Conservation (phyloP, 2,329 filamentous ascomycete genomes). For the Fusarium vanettenii region DNA sequence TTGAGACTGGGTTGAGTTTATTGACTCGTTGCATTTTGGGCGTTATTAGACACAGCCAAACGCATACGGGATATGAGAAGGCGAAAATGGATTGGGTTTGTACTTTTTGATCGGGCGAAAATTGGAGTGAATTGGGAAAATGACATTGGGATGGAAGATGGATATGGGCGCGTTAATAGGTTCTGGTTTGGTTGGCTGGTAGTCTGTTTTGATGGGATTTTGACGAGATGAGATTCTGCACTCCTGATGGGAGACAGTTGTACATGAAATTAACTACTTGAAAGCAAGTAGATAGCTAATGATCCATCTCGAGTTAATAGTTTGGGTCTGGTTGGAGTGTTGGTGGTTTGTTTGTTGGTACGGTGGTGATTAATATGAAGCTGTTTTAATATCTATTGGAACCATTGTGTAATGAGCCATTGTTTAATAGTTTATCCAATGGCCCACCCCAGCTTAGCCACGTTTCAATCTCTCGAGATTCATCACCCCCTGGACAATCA, state of each 20-base stretch:
- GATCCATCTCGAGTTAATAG: background rate
- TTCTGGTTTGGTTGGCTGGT: background rate
- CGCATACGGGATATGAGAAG: background rate
- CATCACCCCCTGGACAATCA: constrained; percentile 14
- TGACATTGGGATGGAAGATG: background rate
- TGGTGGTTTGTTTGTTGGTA: background rate
- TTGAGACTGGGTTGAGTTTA: background rate
- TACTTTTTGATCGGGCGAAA: constrained; percentile 18
- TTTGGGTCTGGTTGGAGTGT: background rate
- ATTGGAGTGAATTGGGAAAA: constrained; percentile 17
- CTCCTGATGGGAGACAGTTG: constrained; percentile 15
- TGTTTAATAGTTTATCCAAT: background rate
- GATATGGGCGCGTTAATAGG: constrained; percentile 8
- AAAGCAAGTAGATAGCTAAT: background rate
- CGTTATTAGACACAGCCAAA: constrained; percentile 12
- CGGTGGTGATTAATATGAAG: background rate
- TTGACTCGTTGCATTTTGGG: background rate
- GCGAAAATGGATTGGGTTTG: constrained; percentile 1
- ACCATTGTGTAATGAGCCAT: background rate
- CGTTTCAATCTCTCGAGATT: background rate
- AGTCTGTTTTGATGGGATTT: background rate
- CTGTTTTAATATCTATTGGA: background rate
- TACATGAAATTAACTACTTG: constrained; percentile 29
- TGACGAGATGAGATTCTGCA: constrained; percentile 5
- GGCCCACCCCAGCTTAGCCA: background rate